Conservation (phyloP, 257 asterid genomes). For the Datura wrightii region DNA sequence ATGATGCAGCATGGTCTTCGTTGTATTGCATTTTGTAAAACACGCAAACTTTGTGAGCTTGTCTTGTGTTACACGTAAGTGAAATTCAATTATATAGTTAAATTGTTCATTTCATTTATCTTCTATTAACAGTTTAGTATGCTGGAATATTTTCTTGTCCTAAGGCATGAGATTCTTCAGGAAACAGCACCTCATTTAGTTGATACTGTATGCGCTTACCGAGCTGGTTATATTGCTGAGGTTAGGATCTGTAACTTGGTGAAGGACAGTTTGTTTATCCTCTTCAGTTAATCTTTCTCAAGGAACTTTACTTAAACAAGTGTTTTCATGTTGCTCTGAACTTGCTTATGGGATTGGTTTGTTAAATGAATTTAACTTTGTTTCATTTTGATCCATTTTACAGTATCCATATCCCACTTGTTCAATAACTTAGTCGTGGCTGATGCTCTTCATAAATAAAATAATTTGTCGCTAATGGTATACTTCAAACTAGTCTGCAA, state of each 20-base stretch:
- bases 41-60: constrained; percentile 97
- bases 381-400: constrained; percentile 8
- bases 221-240: constrained; percentile 93
- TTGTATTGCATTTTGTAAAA: constrained; percentile 92
- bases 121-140: constrained; percentile 33
- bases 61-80: constrained; percentile 92
- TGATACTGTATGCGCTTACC: constrained; percentile 70
- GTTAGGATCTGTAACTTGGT: constrained; percentile 51
- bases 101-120: constrained; percentile 30
- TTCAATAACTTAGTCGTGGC: neutral
- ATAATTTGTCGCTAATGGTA: neutral
- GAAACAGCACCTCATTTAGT: constrained; percentile 73
- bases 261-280: constrained; percentile 5
- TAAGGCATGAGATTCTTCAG: constrained; percentile 87
- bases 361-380: constrained; percentile 5
- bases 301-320: neutral
- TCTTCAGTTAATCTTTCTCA: neutral
- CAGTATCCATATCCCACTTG: neutral
- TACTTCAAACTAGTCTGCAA: constrained; percentile 2
- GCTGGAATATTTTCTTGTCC: constrained; percentile 39
- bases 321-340: constrained; percentile 14
- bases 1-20: constrained; percentile 97
- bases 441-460: constrained; percentile 19
- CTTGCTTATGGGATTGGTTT: neutral
- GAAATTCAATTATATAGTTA: constrained; percentile 33